Percentiles rank a stretch among this genome's conserved stretches.
Evolutionary conservation across 805 yeast genomes (phyloP).

Genomic region (Hanseniaspora jakobsenii): DNA sequence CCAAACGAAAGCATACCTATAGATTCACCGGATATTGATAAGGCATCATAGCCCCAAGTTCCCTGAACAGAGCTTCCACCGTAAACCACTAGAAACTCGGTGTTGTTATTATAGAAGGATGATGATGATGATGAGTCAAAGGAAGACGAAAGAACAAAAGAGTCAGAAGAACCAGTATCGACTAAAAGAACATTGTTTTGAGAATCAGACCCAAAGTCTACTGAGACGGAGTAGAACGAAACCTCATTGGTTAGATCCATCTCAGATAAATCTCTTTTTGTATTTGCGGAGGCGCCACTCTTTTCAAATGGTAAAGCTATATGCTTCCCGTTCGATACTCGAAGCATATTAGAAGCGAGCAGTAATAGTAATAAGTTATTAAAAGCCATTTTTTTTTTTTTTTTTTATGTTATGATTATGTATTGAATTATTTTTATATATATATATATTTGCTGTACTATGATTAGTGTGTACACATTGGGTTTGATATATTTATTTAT

Average conservation of each 20-base stretch:
- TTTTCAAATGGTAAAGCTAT: not conserved
- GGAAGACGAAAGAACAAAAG: conserved; percentile 32
- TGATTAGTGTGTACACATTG: no score
- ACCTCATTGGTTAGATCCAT: conserved; percentile 28
- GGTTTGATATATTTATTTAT: no score
- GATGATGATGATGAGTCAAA: conserved; percentile 22
- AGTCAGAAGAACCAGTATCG: conserved; percentile 61
- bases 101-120: conserved; percentile 23
- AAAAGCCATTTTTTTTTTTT: no score
- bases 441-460: no score
- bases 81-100: conserved; percentile 37
- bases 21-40: conserved; percentile 40
- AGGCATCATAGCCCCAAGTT: conserved; percentile 41
- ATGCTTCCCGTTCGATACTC: not conserved
- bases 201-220: conserved; percentile 37
- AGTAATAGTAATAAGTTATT: no score
- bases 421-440: not conserved
- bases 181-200: conserved; percentile 40
- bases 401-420: not conserved
- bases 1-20: conserved; percentile 54
- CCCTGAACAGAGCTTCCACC: conserved; percentile 39
- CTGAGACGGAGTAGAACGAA: conserved; percentile 34
- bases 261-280: conserved; percentile 6
- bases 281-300: no score
- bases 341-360: no score